Conservation (phyloP, 2,329 filamentous ascomycete species). For the Aspergillus persii region DNA sequence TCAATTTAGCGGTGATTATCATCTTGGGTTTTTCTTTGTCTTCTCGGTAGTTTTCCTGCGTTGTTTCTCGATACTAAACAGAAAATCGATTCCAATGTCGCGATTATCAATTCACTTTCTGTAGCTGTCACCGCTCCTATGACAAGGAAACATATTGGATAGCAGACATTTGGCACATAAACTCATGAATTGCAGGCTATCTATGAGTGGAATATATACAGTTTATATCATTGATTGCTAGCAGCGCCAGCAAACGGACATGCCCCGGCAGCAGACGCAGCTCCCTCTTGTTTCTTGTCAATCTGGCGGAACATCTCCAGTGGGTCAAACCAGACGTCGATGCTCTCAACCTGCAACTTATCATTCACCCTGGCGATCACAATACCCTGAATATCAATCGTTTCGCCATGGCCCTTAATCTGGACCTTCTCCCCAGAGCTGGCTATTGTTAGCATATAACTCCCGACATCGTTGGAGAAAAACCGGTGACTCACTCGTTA, state of each 20-base stretch:
- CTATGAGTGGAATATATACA: neutral
- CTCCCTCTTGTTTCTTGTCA: slow-evolving; percentile 15
- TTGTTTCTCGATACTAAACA: too few species aligned
- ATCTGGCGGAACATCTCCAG: slow-evolving; percentile 68
- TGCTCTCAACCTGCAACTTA: slow-evolving; percentile 55
- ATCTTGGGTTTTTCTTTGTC: too few species aligned
- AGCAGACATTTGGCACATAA: neutral
- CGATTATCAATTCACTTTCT: too few species aligned
- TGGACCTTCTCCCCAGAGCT: slow-evolving; percentile 63
- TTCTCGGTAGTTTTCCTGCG: too few species aligned
- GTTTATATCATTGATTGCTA: neutral
- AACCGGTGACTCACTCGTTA: slow-evolving; percentile 53
- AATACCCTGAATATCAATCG: slow-evolving; percentile 63
- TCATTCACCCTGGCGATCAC: slow-evolving; percentile 63
- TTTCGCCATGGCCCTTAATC: slow-evolving; percentile 59
- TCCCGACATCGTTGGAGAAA: neutral
- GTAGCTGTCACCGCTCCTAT: too few species aligned
- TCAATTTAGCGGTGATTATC: too few species aligned
- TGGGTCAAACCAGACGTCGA: slow-evolving; percentile 66
- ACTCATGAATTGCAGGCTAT: neutral
- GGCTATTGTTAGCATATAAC: neutral
- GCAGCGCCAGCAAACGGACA: neutral
- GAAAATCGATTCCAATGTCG: too few species aligned
- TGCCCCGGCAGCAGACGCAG: neutral
- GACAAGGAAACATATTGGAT: too few species aligned